These are phyloP conservation scores for Candida golubevii DNA, from an alignment of 805 yeast species.

Conservation along the genomic window DNA sequence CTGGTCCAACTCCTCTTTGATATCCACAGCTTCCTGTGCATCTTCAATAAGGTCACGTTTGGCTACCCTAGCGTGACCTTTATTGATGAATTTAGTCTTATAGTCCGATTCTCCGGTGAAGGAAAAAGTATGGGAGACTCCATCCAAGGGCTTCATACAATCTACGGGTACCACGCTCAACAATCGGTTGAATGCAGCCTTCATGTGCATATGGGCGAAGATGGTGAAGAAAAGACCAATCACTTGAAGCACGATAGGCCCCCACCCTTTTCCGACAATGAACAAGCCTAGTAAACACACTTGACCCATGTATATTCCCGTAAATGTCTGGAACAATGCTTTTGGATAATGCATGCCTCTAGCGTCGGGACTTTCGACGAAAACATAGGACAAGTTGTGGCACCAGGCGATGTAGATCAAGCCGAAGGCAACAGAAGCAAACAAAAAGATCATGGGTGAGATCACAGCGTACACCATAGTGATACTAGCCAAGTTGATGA, in stretches of 20 bases:
- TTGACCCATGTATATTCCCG: slow-evolving; percentile 86
- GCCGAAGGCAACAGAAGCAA: slow-evolving; percentile 66
- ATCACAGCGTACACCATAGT: slow-evolving; percentile 64
- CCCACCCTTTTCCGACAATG: slow-evolving; percentile 92
- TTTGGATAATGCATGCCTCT: slow-evolving; percentile 84
- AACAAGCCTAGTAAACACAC: slow-evolving; percentile 81
- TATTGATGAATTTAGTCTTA: slow-evolving; percentile 27
- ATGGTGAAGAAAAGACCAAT: slow-evolving; percentile 61
- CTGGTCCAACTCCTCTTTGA: slow-evolving; percentile 19
- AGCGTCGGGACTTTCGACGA: slow-evolving; percentile 61
- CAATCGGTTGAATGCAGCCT: slow-evolving; percentile 58
- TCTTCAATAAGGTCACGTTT: slow-evolving; percentile 16
- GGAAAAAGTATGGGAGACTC: slow-evolving; percentile 60
- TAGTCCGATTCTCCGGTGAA: slow-evolving; percentile 35
- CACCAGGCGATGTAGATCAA: slow-evolving; percentile 72
- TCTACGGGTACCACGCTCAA: slow-evolving; percentile 60
- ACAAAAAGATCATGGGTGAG: slow-evolving; percentile 77
- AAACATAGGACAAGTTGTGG: slow-evolving; percentile 73
- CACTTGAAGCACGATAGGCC: slow-evolving; percentile 76
- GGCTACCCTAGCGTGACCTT: slow-evolving; percentile 9
- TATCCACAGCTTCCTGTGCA: slow-evolving; percentile 16
- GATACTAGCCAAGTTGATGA: slow-evolving; percentile 67
- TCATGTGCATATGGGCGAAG: slow-evolving; percentile 63
- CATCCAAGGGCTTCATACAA: slow-evolving; percentile 74
- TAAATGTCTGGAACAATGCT: slow-evolving; percentile 82